Evolutionary conservation across 1,284 basidiomycete species (phyloP), one percentile per base, ranked within the genome.

Genomic region (Schizophyllum amplum): DNA sequence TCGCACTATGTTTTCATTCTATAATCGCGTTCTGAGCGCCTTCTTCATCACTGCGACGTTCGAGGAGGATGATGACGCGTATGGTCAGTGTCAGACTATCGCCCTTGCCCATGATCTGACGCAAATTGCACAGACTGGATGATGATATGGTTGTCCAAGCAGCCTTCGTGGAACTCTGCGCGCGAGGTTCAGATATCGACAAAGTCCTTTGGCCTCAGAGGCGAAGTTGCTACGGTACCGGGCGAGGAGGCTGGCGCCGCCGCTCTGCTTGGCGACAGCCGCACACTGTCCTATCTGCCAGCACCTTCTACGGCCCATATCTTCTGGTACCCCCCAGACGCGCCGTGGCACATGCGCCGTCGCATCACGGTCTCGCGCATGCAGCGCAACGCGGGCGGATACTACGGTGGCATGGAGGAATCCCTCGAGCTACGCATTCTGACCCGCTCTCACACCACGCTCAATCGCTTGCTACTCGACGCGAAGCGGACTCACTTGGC

Each of bases 41-140:
- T 81, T 88, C 64, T 86, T 82, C 69, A 69, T 90, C 53, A 84
- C 82, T 0, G 83, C 81, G 1, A 71, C 70, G 27, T 85, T 90
- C 58, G 76, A 82, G 1, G 79, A 82, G 6, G 71, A 78, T 0
- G 85, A 90, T 63, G 58, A 68, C 42, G 76, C 79, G 55, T 86
- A 79, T 62, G 73, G 84, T 84, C 61, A n/a, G 82, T 65, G n/a
- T n/a, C n/a, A n/a, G n/a, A n/a, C n/a, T n/a, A n/a, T 9, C 13
- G 53, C 24, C 23, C n/a, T 53, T 33, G 17, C 15, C 24, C 22
- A 21, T 55, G 21, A 21, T 49, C 6, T 21, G 7, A 42, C 52
- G 51, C 27, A 52, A 47, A 54, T 48, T 50, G 21, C 26, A 49
- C 57, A 80, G 80, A 77, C 54, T 84, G 84, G 83, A 75, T 86